These are phyloP conservation scores for Neofusicoccum cordaticola DNA, from an alignment of 2,329 filamentous ascomycete genomes.

Conservation along the genomic window DNA sequence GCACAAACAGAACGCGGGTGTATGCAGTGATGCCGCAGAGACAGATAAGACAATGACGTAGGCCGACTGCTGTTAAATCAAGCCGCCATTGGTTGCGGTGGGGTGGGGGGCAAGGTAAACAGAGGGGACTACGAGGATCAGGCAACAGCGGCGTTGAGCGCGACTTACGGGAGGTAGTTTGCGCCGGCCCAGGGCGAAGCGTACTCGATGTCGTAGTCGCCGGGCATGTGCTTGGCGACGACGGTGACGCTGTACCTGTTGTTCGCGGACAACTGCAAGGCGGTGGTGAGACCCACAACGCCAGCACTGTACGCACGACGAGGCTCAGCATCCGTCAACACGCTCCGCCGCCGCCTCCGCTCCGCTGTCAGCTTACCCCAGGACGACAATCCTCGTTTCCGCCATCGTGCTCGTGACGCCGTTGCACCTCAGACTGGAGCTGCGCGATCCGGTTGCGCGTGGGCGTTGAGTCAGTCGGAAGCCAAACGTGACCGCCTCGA, in stretches of 20 bases:
- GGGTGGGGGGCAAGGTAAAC: background rate
- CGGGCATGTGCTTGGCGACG: slow-evolving; percentile 85
- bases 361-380: slow-evolving; percentile 41
- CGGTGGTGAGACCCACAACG: slow-evolving; percentile 64
- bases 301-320: slow-evolving; percentile 51
- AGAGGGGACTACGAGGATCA: background rate
- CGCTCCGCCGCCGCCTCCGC: background rate
- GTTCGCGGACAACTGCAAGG: slow-evolving; percentile 59
- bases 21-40: no score
- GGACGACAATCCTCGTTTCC: slow-evolving; percentile 42
- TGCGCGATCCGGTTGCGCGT: background rate
- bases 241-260: slow-evolving; percentile 62
- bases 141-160: background rate
- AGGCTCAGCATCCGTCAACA: slow-evolving; percentile 7
- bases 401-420: background rate
- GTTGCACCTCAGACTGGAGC: background rate
- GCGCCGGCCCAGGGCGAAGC: slow-evolving; percentile 86
- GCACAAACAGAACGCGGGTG: background rate
- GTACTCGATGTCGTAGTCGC: slow-evolving; percentile 89
- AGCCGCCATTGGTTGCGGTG: no score
- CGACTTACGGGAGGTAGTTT: slow-evolving; percentile 61
- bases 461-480: slow-evolving; percentile 2
- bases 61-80: no score
- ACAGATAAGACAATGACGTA: no score
- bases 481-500: slow-evolving; percentile 1